Percentiles rank a stretch among this genome's conserved stretches.
Conservation (phyloP, 2,329 filamentous ascomycete species). For the Fonsecaea nubica region DNA sequence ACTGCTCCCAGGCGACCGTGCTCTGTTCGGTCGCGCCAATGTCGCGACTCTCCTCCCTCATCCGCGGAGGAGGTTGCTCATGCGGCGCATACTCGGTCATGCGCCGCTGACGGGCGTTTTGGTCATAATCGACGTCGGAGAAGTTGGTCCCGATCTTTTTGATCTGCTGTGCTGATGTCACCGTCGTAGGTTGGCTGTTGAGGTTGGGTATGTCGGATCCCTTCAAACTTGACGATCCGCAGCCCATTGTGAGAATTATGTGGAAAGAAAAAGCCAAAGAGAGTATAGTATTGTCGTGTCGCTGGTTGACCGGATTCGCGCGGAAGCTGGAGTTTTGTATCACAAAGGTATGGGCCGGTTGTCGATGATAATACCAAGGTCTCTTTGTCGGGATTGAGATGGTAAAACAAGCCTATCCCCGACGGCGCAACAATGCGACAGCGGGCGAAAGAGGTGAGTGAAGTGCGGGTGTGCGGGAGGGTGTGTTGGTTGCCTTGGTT, state of each 20-base stretch:
- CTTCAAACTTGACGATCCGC: constrained; percentile 37
- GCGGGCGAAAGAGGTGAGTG: neutral
- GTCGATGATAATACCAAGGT: neutral
- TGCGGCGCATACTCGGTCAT: constrained; percentile 39
- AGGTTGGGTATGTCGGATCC: constrained; percentile 33
- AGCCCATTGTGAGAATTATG: constrained; percentile 33
- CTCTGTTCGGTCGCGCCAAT: neutral
- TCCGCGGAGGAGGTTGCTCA: constrained; percentile 21
- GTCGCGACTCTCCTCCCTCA: constrained; percentile 18
- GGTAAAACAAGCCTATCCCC: neutral
- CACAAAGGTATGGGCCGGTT: too few relatives aligned
- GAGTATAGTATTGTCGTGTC: neutral
- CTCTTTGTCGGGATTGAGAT: neutral
- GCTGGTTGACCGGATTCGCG: constrained; percentile 19
- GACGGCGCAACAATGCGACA: neutral
- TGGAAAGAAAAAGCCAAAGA: too few relatives aligned
- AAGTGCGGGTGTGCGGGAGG: neutral
- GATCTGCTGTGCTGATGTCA: constrained; percentile 19
- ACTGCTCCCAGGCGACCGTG: neutral
- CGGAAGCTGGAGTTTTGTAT: neutral
- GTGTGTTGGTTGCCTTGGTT: too few relatives aligned
- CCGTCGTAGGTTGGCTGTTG: constrained; percentile 24
- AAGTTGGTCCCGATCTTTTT: constrained; percentile 38
- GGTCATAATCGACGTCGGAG: constrained; percentile 37
- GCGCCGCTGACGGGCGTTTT: constrained; percentile 27